These are phyloP conservation scores for Chlorella ohadii DNA, from an alignment of 139 green algal species.

Conservation along the genomic window DNA sequence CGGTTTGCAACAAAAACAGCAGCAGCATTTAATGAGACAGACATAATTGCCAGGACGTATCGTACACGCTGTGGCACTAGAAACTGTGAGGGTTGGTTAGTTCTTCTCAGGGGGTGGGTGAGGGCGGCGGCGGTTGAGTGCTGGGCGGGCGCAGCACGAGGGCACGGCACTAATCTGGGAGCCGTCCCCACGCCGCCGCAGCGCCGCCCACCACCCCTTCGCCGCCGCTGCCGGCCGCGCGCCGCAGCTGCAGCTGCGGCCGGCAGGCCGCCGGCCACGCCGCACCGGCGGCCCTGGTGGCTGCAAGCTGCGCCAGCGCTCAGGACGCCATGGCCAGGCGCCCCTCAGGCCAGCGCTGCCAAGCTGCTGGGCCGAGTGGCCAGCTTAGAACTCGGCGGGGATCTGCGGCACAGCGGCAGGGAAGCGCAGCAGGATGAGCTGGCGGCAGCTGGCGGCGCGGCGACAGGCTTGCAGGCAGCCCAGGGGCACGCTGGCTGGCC, in stretches of 20 bases:
- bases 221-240: not conserved
- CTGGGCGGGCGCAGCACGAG: not conserved
- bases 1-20: constrained; percentile 8
- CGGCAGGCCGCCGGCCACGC: constrained; percentile 3
- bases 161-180: not conserved
- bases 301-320: constrained; percentile 4
- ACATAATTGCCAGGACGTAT: constrained; percentile 19
- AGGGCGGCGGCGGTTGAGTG: too few relatives aligned
- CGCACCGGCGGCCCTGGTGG: not conserved
- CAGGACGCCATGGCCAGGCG: not conserved
- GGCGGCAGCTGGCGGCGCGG: too few relatives aligned
- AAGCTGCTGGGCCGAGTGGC: not conserved
- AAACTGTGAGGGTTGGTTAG: constrained; percentile 3
- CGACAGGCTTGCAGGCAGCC: not conserved
- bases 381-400: constrained; percentile 33
- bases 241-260: not conserved
- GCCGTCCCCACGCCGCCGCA: not conserved
- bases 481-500: too few relatives aligned
- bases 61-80: constrained; percentile 33
- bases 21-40: constrained; percentile 5
- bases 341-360: not conserved
- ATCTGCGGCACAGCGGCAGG: not conserved
- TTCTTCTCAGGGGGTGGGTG: constrained; percentile 26
- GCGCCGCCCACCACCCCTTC: not conserved
- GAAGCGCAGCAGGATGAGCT: too few relatives aligned